Percentiles rank a stretch among this genome's conserved stretches.
Evolutionary conservation across 805 yeast species (phyloP).

Genomic region (Saccharomyces paradoxus): DNA sequence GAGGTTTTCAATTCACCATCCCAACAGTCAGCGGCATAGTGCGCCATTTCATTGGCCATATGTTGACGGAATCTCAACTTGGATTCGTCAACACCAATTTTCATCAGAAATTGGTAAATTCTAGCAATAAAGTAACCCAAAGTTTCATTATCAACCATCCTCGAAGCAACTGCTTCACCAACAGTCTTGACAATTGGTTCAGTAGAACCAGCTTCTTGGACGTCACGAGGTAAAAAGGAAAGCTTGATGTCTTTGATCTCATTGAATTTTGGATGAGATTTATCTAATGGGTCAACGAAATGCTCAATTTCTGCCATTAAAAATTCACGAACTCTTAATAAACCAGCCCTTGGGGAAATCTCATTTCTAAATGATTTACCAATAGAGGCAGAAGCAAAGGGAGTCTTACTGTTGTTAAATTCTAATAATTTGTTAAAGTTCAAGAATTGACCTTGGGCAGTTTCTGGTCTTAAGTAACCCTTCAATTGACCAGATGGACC

Average conservation of each 20-base stretch:
- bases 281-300: constrained; percentile 88
- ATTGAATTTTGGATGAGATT: constrained; percentile 70
- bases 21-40: constrained; percentile 99
- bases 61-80: constrained; percentile 96
- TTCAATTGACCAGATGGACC: constrained; percentile 96
- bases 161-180: constrained; percentile 83
- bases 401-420: constrained; percentile 92
- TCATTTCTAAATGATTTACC: constrained; percentile 99
- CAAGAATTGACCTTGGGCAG: constrained; percentile 98
- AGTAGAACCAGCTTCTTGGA: constrained; percentile 81
- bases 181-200: constrained; percentile 54
- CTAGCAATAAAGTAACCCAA: constrained; percentile 95
- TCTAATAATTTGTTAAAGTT: constrained; percentile 91
- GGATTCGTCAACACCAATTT: constrained; percentile 81
- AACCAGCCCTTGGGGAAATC: constrained; percentile 96
- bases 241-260: constrained; percentile 68
- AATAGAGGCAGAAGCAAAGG: constrained; percentile 98
- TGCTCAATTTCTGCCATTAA: constrained; percentile 99
- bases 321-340: constrained; percentile 95
- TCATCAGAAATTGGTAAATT: constrained; percentile 73
- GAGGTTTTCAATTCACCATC: constrained; percentile 95
- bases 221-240: constrained; percentile 74
- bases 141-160: constrained; percentile 93
- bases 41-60: constrained; percentile 98
- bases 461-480: constrained; percentile 96